A percentile compares a stretch with the other conserved stretches of the same genome.
Conservation (phyloP, 805 yeast genomes). For the Ogataea pignaliae region DNA sequence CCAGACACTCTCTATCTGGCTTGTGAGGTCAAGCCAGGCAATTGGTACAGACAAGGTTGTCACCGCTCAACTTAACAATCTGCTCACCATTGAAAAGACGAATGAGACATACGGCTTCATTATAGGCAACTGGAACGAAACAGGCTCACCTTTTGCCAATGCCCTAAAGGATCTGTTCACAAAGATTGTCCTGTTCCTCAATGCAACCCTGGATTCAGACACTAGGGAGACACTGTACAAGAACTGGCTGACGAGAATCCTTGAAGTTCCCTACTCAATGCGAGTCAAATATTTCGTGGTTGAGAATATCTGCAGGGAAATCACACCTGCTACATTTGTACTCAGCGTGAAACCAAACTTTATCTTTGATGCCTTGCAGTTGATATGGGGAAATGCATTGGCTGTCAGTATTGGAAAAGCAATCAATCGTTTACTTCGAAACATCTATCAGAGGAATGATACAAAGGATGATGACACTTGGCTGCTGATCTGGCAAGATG, state of each 20-base stretch:
- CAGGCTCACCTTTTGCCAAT: conserved; percentile 66
- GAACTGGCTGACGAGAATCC: conserved; percentile 43
- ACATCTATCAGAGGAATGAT: conserved; percentile 23
- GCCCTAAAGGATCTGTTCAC: conserved; percentile 58
- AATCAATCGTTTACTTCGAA: conserved; percentile 36
- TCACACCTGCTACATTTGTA: conserved; percentile 38
- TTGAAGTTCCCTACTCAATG: conserved; percentile 44
- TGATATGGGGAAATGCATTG: conserved; percentile 54
- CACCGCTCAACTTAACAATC: neutral
- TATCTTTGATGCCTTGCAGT: conserved; percentile 40
- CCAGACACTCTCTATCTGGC: conserved; percentile 65
- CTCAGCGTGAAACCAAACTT: conserved; percentile 42
- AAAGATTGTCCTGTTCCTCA: conserved; percentile 43
- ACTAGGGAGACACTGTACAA: conserved; percentile 24
- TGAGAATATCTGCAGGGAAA: conserved; percentile 50
- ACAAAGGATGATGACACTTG: conserved; percentile 31
- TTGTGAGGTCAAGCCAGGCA: conserved; percentile 49
- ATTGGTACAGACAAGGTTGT: neutral
- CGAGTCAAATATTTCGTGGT: conserved; percentile 59
- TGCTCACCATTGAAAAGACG: conserved; percentile 19
- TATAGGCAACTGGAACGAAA: conserved; percentile 65
- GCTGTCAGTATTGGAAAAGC: conserved; percentile 67
- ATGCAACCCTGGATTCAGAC: conserved; percentile 5
- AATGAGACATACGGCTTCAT: conserved; percentile 45
- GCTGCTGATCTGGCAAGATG: conserved; percentile 48